Percentiles rank a stretch among this genome's conserved stretches.
phyloP scores from a whole-genome alignment of 345 rosid genomes.

The Excoecaria cochinchinensis region DNA sequence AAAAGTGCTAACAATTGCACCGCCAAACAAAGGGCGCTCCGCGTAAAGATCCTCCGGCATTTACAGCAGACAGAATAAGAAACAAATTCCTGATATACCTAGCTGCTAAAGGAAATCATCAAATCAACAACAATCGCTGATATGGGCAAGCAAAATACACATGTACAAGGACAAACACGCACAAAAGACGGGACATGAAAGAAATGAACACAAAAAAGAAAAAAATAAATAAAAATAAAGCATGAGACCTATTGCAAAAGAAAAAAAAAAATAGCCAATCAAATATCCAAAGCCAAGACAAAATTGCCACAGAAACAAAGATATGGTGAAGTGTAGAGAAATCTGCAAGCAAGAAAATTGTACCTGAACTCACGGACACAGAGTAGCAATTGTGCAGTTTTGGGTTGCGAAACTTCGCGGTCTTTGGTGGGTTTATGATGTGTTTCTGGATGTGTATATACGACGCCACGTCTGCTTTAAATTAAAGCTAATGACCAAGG shows the following conservation, averaged over 20 bases:
- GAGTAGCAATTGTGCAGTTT: neutral
- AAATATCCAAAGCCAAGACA: too few species aligned
- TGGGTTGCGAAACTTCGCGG: neutral
- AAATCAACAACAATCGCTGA: neutral
- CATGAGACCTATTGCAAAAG: too few species aligned
- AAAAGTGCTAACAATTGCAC: constrained; percentile 49
- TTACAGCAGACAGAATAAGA: neutral
- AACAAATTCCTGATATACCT: neutral
- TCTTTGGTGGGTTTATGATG: neutral
- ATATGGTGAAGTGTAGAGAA: neutral
- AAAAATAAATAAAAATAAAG: neutral
- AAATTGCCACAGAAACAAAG: too few species aligned
- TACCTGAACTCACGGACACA: neutral
- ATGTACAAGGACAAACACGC: too few species aligned
- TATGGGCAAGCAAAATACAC: neutral
- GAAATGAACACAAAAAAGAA: neutral
- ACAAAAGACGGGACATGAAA: too few species aligned
- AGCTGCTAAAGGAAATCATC: neutral
- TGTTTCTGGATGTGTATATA: too few species aligned
- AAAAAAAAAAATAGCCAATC: too few species aligned
- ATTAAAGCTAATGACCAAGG: too few species aligned
- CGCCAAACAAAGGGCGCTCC: constrained; percentile 59
- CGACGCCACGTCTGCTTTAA: too few species aligned
- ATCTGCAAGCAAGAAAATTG: neutral
- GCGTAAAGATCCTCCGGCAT: constrained; percentile 43